These are phyloP conservation scores for Secale cereale DNA, from an alignment of 176 grass and related monocot genomes.

Conservation along the genomic window DNA sequence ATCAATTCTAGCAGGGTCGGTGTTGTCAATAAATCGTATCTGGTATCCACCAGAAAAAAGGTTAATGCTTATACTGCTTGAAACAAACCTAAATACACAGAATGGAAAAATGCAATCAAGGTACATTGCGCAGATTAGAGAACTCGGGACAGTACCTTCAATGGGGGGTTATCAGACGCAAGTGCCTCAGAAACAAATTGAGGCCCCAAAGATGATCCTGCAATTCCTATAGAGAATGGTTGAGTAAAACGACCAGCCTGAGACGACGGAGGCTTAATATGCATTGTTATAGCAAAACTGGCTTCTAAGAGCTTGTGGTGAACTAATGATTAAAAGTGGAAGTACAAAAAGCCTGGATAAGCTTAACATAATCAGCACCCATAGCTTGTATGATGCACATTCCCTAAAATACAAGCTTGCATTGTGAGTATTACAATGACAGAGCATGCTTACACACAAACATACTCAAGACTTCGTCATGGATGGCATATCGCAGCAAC, in stretches of 20 bases:
- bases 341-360: background rate
- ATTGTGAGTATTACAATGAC: background rate
- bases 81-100: constrained; percentile 2
- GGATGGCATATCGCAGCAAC: background rate
- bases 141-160: constrained; percentile 63
- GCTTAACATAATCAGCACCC: background rate
- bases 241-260: constrained; percentile 82
- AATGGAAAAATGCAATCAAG: background rate
- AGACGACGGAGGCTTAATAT: constrained; percentile 88
- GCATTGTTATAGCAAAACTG: constrained; percentile 39
- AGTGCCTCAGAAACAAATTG: constrained; percentile 97
- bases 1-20: constrained; percentile 98
- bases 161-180: constrained; percentile 88
- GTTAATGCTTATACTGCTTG: background rate
- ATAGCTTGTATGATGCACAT: too few relatives aligned
- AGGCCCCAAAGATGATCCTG: constrained; percentile 91
- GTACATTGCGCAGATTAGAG: background rate
- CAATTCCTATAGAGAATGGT: constrained; percentile 90
- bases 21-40: constrained; percentile 99
- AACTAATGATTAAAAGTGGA: background rate
- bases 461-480: background rate
- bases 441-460: background rate
- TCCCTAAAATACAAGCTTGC: too few relatives aligned
- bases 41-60: constrained; percentile 39
- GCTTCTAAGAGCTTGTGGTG: background rate